Evolutionary conservation across 169 alveolate species (phyloP).

Genomic region (Amoebophrya sp.): DNA sequence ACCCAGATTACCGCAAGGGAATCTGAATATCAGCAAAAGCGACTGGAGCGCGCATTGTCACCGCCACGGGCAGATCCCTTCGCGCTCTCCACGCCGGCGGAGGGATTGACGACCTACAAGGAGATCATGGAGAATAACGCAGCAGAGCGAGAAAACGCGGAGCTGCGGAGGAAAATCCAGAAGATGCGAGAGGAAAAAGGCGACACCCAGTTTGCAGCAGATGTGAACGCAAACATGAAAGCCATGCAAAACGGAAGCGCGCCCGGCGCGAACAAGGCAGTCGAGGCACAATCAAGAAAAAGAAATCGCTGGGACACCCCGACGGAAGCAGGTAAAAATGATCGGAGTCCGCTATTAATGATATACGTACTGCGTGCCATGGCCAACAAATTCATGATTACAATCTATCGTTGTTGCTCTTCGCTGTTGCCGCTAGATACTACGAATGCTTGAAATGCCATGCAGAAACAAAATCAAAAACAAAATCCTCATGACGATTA

Average conservation of each 20-base stretch:
- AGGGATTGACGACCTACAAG: slow-evolving; percentile 41
- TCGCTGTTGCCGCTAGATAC: too few species aligned
- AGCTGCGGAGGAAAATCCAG: slow-evolving; percentile 37
- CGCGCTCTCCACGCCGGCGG: slow-evolving; percentile 44
- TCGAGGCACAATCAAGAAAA: background rate
- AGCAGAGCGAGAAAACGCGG: slow-evolving; percentile 40
- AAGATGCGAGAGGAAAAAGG: slow-evolving; percentile 34
- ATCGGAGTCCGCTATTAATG: too few species aligned
- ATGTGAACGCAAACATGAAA: background rate
- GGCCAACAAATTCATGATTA: too few species aligned
- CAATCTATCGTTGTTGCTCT: too few species aligned
- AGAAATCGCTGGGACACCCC: background rate
- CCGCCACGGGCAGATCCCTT: slow-evolving; percentile 49
- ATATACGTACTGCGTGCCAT: too few species aligned
- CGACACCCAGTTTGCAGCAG: background rate
- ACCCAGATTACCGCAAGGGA: background rate
- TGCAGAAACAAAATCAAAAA: too few species aligned
- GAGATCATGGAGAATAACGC: slow-evolving; percentile 43
- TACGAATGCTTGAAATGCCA: too few species aligned
- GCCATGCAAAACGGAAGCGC: too few species aligned
- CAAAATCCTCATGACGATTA: too few species aligned
- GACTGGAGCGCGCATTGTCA: slow-evolving; percentile 40
- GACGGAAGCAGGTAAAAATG: background rate
- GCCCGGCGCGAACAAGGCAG: background rate
- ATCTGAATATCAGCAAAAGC: background rate